Percentiles rank a stretch among this genome's conserved stretches.
These are phyloP conservation scores for Sparassis latifolia DNA, from an alignment of 1,284 basidiomycete species.

Conservation along the genomic window DNA sequence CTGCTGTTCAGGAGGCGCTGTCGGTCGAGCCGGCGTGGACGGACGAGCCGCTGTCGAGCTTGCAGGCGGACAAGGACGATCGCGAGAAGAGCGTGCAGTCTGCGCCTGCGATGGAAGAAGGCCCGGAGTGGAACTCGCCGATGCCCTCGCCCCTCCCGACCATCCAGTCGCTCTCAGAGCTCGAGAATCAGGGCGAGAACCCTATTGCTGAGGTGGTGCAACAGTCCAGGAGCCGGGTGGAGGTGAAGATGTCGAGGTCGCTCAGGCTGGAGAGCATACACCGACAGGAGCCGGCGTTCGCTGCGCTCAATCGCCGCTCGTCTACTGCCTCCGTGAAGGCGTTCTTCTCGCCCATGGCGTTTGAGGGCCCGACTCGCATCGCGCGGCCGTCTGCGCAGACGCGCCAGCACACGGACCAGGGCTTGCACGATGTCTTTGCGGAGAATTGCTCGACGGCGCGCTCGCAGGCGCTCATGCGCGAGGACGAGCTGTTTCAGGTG, in stretches of 20 bases:
- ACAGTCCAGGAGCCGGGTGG: background rate
- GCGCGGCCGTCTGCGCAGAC: slow-evolving; percentile 63
- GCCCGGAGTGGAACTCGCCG: slow-evolving; percentile 6
- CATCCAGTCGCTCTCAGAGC: slow-evolving; percentile 57
- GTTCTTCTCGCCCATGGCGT: slow-evolving; percentile 40
- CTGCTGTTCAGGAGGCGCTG: slow-evolving; percentile 49
- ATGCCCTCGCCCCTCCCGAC: slow-evolving; percentile 35
- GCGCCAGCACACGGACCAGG: slow-evolving; percentile 62
- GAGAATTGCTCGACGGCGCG: slow-evolving; percentile 53
- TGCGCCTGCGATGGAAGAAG: slow-evolving; percentile 9
- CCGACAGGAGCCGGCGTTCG: slow-evolving; percentile 11
- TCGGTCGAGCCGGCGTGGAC: slow-evolving; percentile 37
- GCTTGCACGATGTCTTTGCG: slow-evolving; percentile 64
- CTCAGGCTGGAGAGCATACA: slow-evolving; percentile 20
- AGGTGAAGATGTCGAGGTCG: slow-evolving; percentile 16
- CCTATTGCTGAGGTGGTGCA: background rate
- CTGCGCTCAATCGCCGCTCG: slow-evolving; percentile 43
- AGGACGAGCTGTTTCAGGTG: slow-evolving; percentile 57
- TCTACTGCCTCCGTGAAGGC: slow-evolving; percentile 53
- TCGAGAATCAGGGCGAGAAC: slow-evolving; percentile 26
- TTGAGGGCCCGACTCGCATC: slow-evolving; percentile 49
- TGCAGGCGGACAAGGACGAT: slow-evolving; percentile 30
- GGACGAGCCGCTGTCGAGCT: slow-evolving; percentile 55
- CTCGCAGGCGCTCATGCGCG: slow-evolving; percentile 50
- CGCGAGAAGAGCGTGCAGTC: slow-evolving; percentile 3